phyloP scores from a whole-genome alignment of 2,329 filamentous ascomycete genomes.

The Fusarium lateritium region DNA sequence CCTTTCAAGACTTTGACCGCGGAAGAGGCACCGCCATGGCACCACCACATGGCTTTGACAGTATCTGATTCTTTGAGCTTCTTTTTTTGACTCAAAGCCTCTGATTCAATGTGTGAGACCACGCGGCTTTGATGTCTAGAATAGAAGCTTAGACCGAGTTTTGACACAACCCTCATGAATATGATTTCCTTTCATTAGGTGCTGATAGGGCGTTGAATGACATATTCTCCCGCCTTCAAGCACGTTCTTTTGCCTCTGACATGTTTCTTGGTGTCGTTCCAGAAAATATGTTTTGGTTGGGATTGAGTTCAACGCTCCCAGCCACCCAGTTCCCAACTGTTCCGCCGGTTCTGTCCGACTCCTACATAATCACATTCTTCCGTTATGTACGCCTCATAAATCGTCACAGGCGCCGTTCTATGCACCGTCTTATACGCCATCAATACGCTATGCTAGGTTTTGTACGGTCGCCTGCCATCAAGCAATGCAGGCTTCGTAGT shows the following conservation, averaged over 20 bases:
- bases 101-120: slow-evolving; percentile 37
- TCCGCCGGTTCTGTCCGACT: slow-evolving; percentile 15
- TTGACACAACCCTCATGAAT: slow-evolving; percentile 11
- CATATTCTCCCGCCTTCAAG: slow-evolving; percentile 12
- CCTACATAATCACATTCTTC: slow-evolving; percentile 38
- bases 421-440: slow-evolving; percentile 36
- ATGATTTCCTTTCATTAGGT: slow-evolving; percentile 11
- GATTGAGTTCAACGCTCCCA: slow-evolving; percentile 40
- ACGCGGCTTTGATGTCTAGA: slow-evolving; percentile 30
- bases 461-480: slow-evolving; percentile 14
- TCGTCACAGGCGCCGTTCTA: slow-evolving; percentile 37
- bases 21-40: slow-evolving; percentile 43
- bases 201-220: slow-evolving; percentile 20
- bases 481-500: slow-evolving; percentile 6
- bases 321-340: slow-evolving; percentile 12
- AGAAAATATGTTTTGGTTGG: slow-evolving; percentile 20
- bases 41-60: slow-evolving; percentile 38
- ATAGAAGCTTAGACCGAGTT: slow-evolving; percentile 13
- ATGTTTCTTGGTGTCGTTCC: slow-evolving; percentile 19
- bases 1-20: slow-evolving; percentile 29
- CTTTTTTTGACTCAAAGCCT: slow-evolving; percentile 30
- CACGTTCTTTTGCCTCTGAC: slow-evolving; percentile 18
- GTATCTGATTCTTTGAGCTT: slow-evolving; percentile 27
- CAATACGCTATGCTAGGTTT: slow-evolving; percentile 3
- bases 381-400: slow-evolving; percentile 24